Base-by-base conservation (phyloP, 2,329 filamentous ascomycete species). In the Zymoseptoria ardabiliae region DNA sequence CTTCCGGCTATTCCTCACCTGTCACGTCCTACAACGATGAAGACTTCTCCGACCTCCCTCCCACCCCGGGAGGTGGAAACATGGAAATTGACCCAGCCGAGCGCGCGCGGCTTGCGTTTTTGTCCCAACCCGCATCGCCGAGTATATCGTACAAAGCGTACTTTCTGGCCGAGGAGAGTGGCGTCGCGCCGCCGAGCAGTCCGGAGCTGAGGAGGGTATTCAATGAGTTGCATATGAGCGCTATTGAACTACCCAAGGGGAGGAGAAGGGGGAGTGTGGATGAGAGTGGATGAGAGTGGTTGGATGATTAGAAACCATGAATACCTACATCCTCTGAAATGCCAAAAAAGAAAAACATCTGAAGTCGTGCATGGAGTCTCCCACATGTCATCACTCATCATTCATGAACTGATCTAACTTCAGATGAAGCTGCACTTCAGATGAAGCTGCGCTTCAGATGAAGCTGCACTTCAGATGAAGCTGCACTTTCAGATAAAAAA, bases 21-120 rank as follows among this genome's bases (percentile, higher is more conserved):
- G 56, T 57, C 11, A 66, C 65, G 35, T 64, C 60, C 1, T 65
- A 65, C 48, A 61, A 64, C 13, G 65, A 66, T 19, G 62, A 66
- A 21, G 63, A 64, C 53, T 59, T 60, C 20, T 57, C 55, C 52
- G 57, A 58, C 8, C 52, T 54, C 10, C 22, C 51, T 23, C 10
- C 21, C 55, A 23, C 35, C 54, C 21, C 41, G 19, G 4, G 50
- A 58, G 4, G 30, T 56, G 45, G 56, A 55, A 52, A 20, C 55
- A 61, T 21, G 61, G 62, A 13, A 51, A 58, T 56, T 28, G 56
- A 45, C 60, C 55, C 5, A 56, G 62, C 51, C 51, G 51, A 53
- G 22, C 51, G 51, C 8, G 51, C 51, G 17, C 22, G 22, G 55
- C 55, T 54, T 1, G 63, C 61, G 10, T 66, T 66, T 48, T 51